A percentile compares a stretch with the other conserved stretches of the same genome.
Evolutionary conservation across 2,329 filamentous ascomycete species (phyloP).

Genomic region (Trichophyton mentagrophytes): DNA sequence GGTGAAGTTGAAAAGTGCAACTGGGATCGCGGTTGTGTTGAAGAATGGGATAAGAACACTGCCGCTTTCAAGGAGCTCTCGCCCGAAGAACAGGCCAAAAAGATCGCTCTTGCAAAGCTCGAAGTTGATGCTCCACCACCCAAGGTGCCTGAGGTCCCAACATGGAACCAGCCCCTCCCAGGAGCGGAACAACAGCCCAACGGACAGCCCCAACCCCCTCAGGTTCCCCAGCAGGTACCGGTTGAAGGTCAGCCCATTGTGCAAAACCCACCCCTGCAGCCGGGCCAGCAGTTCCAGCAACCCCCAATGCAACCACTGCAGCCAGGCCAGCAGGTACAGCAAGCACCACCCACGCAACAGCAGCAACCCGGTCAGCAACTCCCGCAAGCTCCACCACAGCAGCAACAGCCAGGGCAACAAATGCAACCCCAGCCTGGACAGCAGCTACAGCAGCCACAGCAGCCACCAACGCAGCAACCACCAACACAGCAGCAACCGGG

Average conservation of each 20-base stretch:
- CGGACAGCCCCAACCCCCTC: background rate
- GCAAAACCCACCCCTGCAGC: background rate
- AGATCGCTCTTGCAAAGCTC: conserved; percentile 21
- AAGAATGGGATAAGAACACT: conserved; percentile 52
- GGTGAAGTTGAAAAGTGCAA: conserved; percentile 60
- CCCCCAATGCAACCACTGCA: background rate
- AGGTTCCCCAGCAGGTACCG: background rate
- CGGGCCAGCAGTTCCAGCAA: background rate
- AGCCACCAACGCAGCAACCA: background rate
- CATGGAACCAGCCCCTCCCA: background rate
- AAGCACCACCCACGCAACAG: background rate
- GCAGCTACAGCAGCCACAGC: background rate
- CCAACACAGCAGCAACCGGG: background rate
- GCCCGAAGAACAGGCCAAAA: conserved; percentile 46
- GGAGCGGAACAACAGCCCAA: background rate
- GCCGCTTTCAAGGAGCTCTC: conserved; percentile 47
- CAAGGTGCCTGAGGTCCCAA: background rate
- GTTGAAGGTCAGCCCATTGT: background rate
- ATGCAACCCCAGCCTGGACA: background rate
- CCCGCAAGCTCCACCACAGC: background rate
- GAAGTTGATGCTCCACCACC: background rate
- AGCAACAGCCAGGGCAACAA: background rate
- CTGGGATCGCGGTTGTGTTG: conserved; percentile 53
- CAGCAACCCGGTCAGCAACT: background rate
- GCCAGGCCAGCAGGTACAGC: background rate